These are phyloP conservation scores for Corylus heterophylla DNA, from an alignment of 306 rosid species.

Conservation along the genomic window DNA sequence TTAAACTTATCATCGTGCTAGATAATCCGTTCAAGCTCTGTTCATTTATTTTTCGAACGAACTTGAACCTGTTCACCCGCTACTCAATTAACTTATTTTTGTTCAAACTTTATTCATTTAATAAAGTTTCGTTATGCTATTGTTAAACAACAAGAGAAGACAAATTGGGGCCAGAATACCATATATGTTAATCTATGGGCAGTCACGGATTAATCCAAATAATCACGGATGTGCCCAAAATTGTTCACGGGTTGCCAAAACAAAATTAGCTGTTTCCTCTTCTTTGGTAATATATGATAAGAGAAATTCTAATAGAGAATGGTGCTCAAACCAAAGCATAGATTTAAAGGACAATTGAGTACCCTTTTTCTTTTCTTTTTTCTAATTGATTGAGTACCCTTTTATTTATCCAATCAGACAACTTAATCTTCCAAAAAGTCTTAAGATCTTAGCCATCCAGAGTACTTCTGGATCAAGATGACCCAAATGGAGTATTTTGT, in stretches of 20 bases:
- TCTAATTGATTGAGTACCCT: too few species aligned
- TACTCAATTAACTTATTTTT: too few species aligned
- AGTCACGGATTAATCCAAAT: slow-evolving; percentile 26
- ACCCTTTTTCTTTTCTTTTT: not conserved
- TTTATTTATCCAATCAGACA: not conserved
- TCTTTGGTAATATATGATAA: not conserved
- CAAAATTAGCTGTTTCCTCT: not conserved
- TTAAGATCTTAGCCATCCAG: not conserved
- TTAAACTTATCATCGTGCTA: too few species aligned
- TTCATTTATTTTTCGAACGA: too few species aligned
- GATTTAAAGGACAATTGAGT: slow-evolving; percentile 3
- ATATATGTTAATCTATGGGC: not conserved
- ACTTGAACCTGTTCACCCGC: too few species aligned
- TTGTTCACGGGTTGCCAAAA: slow-evolving; percentile 26
- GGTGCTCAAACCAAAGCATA: not conserved
- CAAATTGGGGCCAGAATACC: not conserved
- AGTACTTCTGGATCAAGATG: not conserved
- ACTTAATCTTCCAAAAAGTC: not conserved
- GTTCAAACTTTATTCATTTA: too few species aligned
- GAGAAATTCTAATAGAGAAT: not conserved
- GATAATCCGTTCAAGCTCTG: too few species aligned
- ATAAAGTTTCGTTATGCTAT: too few species aligned
- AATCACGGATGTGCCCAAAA: slow-evolving; percentile 26
- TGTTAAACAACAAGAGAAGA: not conserved
- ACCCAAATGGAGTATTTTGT: not conserved